Evolutionary conservation across 192 early-diverging fungal species (phyloP), one percentile per base, ranked within the genome.

Genomic region (Ambispora gerdemannii): DNA sequence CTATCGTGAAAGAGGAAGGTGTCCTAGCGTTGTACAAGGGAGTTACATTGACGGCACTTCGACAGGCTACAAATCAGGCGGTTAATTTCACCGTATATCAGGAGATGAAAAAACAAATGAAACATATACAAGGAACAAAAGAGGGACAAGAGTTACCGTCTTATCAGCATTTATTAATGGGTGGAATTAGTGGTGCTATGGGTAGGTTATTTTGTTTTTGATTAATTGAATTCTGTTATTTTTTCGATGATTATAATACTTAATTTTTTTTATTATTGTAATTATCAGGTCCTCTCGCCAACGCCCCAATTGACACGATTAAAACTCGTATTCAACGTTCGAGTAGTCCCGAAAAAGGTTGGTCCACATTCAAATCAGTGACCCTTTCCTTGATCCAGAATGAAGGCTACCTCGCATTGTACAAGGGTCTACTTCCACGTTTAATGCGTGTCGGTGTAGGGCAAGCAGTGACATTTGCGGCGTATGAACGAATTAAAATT

Each of bases 1-100:
- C 94, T 10, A 96, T 98, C 75, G 79, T 95, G 65, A 88, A 87
- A 72, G 95, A 96, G 72, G 96, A 98, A 71, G 96, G 96, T 15
- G 53, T 88, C 49, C 76, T 72, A 70, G 91, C 93, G 28, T 78
- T 98, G 20, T 98, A 97, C 83, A 95, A 95, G 81, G 96, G 96
- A 67, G 93, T 98, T 3, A 86, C 88, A 13, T 81, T 98, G 63
- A 98, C 96, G 1, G 94, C 93, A 24, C 81, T 95, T 22, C 89
- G 96, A 62, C 94, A 98, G 83, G 92, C 91, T 38, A 96, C 92
- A 65, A 98, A 98, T 86, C 96, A 98, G 77, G 96, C 95, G 55
- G 96, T 92, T 75, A 98, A 98, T 86, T 98, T 98, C 78, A 97
- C 96, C 1, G 92, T 92, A 24, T 98, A 97, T 82, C 92, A 95